Conservation (phyloP, 176 grass and related monocot species). For the Eleusine coracana region DNA sequence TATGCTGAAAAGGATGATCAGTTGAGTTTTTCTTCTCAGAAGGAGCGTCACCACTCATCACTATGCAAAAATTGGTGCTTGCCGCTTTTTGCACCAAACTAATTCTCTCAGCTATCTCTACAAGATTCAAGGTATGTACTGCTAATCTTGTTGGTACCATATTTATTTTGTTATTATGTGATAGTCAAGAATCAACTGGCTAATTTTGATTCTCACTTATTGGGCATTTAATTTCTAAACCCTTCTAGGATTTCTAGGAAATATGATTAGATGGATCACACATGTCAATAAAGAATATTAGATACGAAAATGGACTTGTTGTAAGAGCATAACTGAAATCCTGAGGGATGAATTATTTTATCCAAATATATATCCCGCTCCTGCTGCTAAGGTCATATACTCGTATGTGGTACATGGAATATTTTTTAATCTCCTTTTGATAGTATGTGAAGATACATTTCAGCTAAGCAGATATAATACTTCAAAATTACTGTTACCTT, state of each 20-base stretch:
- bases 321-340: background rate
- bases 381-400: slow-evolving; percentile 5
- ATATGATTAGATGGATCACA: background rate
- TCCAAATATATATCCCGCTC: background rate
- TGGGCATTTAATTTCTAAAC: background rate
- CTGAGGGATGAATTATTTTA: background rate
- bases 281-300: background rate
- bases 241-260: slow-evolving; percentile 15
- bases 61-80: background rate
- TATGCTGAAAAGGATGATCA: slow-evolving; percentile 5
- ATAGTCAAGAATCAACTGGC: background rate
- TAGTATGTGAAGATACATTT: background rate
- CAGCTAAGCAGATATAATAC: background rate
- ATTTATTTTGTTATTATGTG: background rate
- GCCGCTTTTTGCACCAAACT: background rate
- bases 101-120: slow-evolving; percentile 2
- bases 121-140: slow-evolving; percentile 16
- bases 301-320: background rate
- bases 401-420: background rate
- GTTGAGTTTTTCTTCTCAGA: slow-evolving; percentile 36
- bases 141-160: background rate
- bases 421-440: background rate
- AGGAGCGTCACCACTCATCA: background rate
- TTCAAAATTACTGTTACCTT: slow-evolving; percentile 26
- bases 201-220: background rate